Conservation (phyloP, 2,329 filamentous ascomycete genomes). For the Madurella mycetomatis region DNA sequence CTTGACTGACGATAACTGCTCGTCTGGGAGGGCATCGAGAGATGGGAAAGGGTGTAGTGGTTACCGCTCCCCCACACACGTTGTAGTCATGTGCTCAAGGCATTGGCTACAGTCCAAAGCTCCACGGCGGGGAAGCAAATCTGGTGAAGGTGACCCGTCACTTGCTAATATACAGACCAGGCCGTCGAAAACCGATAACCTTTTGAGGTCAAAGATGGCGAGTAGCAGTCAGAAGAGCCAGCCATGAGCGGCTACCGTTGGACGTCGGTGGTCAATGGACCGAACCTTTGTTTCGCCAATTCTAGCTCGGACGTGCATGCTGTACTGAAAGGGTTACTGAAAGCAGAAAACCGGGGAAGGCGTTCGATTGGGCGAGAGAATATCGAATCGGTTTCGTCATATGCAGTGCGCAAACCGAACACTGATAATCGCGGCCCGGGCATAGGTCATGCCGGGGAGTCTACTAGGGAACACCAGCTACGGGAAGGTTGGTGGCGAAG, state of each 20-base stretch:
- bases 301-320: conserved; percentile 5
- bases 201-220: too few species aligned
- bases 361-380: conserved; percentile 1
- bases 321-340: conserved; percentile 11
- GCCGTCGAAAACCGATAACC: too few species aligned
- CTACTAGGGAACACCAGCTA: background rate
- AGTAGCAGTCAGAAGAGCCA: background rate
- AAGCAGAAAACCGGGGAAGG: conserved; percentile 9
- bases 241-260: too few species aligned
- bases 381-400: conserved; percentile 6
- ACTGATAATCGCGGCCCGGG: background rate
- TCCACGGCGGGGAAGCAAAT: background rate
- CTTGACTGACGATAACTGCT: background rate
- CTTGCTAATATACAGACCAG: too few species aligned
- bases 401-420: conserved; percentile 4
- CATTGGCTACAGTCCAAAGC: background rate
- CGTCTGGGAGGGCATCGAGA: background rate
- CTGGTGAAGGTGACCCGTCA: background rate
- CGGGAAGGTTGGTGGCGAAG: background rate
- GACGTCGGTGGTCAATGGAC: background rate
- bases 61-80: background rate
- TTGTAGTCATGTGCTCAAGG: background rate
- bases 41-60: too few species aligned
- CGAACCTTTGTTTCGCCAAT: conserved; percentile 3
- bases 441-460: background rate